These are phyloP conservation scores for Toxicodendron radicans DNA, from an alignment of 345 rosid genomes.

Conservation along the genomic window DNA sequence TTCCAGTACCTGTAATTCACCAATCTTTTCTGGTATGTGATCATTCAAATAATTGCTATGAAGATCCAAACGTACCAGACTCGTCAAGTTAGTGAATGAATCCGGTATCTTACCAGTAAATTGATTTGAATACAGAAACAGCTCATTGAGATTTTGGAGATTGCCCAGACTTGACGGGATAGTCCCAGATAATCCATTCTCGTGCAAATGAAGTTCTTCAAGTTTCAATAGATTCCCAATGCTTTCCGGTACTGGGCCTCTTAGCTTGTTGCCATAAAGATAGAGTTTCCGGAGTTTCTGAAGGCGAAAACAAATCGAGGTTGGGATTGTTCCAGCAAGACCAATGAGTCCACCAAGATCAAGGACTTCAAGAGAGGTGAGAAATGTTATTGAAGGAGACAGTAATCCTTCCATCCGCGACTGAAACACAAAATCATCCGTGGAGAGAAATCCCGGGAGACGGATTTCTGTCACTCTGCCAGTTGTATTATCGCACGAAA, in stretches of 20 bases:
- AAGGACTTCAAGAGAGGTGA: slow-evolving; percentile 45
- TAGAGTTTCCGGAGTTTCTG: slow-evolving; percentile 38
- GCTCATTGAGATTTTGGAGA: slow-evolving; percentile 37
- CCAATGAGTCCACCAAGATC: slow-evolving; percentile 55
- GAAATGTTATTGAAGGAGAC: slow-evolving; percentile 42
- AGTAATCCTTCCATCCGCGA: slow-evolving; percentile 48
- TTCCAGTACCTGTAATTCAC: slow-evolving; percentile 38
- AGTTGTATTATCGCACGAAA: slow-evolving; percentile 37
- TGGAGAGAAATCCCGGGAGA: slow-evolving; percentile 50
- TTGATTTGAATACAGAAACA: slow-evolving; percentile 43
- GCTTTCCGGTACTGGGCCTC: slow-evolving; percentile 46
- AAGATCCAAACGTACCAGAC: slow-evolving; percentile 44
- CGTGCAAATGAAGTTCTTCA: slow-evolving; percentile 47
- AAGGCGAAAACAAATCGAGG: slow-evolving; percentile 40
- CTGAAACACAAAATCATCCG: slow-evolving; percentile 30
- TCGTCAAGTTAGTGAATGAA: slow-evolving; percentile 40
- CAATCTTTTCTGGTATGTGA: slow-evolving; percentile 38
- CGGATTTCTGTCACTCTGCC: slow-evolving; percentile 46
- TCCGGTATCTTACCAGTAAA: slow-evolving; percentile 39
- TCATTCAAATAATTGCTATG: slow-evolving; percentile 43
- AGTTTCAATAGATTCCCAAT: slow-evolving; percentile 48
- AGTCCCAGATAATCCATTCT: slow-evolving; percentile 47
- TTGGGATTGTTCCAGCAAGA: slow-evolving; percentile 46
- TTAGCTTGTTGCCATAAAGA: slow-evolving; percentile 51
- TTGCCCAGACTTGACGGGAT: slow-evolving; percentile 42